Percentiles rank a stretch among this genome's conserved stretches.
Conservation (phyloP, 1,139 yeast species). For the Diutina mesorugosa region DNA sequence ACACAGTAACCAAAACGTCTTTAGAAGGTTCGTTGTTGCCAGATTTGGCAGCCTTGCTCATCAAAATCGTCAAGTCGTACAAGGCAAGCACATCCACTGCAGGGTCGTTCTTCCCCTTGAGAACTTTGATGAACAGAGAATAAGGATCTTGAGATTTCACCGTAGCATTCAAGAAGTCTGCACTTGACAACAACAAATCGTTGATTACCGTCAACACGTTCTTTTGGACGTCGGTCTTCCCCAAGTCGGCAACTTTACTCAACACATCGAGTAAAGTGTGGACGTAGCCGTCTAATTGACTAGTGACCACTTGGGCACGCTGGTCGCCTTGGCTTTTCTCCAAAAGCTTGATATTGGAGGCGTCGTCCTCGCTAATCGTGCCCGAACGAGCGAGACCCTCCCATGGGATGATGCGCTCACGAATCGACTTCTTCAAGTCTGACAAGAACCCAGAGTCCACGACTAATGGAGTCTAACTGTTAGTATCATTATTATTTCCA, state of each 20-base stretch:
- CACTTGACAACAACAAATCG: slow-evolving; percentile 36
- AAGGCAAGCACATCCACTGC: slow-evolving; percentile 33
- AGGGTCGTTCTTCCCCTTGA: slow-evolving; percentile 38
- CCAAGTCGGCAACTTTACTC: slow-evolving; percentile 28
- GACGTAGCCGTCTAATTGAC: slow-evolving; percentile 42
- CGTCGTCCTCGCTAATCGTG: slow-evolving; percentile 53
- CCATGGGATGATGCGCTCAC: slow-evolving; percentile 87
- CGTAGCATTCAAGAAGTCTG: slow-evolving; percentile 34
- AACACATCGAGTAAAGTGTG: slow-evolving; percentile 43
- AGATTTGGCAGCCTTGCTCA: slow-evolving; percentile 11
- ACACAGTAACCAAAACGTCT: background rate
- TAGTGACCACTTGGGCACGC: slow-evolving; percentile 23
- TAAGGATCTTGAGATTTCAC: slow-evolving; percentile 29
- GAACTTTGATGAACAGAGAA: slow-evolving; percentile 46
- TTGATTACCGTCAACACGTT: slow-evolving; percentile 58
- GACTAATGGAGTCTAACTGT: slow-evolving; percentile 9
- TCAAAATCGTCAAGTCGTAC: slow-evolving; percentile 30
- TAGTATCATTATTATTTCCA: slow-evolving; percentile 2
- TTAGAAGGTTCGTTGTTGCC: slow-evolving; percentile 1
- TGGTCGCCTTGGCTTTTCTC: slow-evolving; percentile 39
- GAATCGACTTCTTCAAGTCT: slow-evolving; percentile 61
- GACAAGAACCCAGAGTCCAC: slow-evolving; percentile 57
- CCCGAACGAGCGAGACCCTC: slow-evolving; percentile 77
- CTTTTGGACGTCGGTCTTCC: slow-evolving; percentile 62
- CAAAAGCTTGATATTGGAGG: slow-evolving; percentile 48